phyloP scores from a whole-genome alignment of 768 basidiomycete genomes.

The Boletus huronensis region DNA sequence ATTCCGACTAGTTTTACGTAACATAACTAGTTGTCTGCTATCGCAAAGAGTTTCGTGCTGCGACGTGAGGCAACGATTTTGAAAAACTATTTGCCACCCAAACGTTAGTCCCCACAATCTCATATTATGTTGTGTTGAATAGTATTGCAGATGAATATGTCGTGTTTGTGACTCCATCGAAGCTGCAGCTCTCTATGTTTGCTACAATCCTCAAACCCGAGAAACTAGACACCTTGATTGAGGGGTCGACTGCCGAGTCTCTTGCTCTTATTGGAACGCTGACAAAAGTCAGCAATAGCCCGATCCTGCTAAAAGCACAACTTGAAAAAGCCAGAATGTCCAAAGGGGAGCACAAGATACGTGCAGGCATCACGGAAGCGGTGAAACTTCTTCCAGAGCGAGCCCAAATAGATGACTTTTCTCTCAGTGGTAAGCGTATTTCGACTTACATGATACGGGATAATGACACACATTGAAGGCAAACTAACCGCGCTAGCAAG shows the following conservation, averaged over 20 bases:
- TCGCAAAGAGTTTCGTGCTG: conserved; percentile 87
- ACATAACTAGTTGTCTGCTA: conserved; percentile 52
- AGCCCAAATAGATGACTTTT: conserved; percentile 64
- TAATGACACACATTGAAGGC: conserved; percentile 42
- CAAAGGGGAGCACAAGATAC: conserved; percentile 39
- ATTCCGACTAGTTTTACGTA: neutral
- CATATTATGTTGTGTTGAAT: neutral
- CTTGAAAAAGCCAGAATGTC: conserved; percentile 56
- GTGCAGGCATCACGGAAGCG: conserved; percentile 56
- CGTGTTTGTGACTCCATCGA: conserved; percentile 90
- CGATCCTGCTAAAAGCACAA: conserved; percentile 79
- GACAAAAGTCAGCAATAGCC: conserved; percentile 92
- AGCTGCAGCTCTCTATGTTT: conserved; percentile 80
- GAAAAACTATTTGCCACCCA: conserved; percentile 84
- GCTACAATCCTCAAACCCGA: conserved; percentile 68
- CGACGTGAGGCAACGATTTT: conserved; percentile 83
- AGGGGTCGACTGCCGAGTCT: conserved; percentile 71
- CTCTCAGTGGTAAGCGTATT: conserved; percentile 63
- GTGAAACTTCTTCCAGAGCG: conserved; percentile 56
- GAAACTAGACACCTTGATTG: conserved; percentile 63
- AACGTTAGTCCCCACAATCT: conserved; percentile 51
- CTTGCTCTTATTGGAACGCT: conserved; percentile 76
- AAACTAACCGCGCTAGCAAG: conserved; percentile 68
- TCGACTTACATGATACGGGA: neutral
- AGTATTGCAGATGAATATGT: conserved; percentile 81